Percentiles rank a stretch among this genome's conserved stretches.
Evolutionary conservation across 805 yeast genomes (phyloP).

Genomic region (Candida maltosa): DNA sequence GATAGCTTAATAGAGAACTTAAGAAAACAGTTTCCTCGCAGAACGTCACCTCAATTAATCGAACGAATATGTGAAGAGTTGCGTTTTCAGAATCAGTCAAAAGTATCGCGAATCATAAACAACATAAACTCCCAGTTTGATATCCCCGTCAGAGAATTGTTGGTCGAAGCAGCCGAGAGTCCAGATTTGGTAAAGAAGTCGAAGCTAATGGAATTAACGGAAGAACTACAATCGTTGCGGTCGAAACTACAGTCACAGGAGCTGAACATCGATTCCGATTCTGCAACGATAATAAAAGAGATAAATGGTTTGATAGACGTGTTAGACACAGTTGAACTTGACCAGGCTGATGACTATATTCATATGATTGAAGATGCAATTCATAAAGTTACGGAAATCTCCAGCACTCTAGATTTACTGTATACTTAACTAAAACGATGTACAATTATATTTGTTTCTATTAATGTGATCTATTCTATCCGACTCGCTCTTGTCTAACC

Average conservation of each 20-base stretch:
- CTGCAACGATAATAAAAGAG: not conserved
- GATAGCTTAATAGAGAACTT: conserved; percentile 18
- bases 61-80: conserved; percentile 6
- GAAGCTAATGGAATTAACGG: conserved; percentile 1
- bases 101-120: conserved; percentile 6
- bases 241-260: conserved; percentile 3
- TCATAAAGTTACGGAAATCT: conserved; percentile 3
- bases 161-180: conserved; percentile 1
- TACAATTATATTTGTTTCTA: not conserved
- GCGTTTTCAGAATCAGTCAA: conserved; percentile 5
- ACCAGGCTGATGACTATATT: conserved; percentile 1
- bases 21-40: conserved; percentile 6
- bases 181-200: conserved; percentile 5
- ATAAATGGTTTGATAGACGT: not conserved
- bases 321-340: conserved; percentile 1
- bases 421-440: not conserved
- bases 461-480: not conserved
- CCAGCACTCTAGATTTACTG: conserved; percentile 1
- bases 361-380: conserved; percentile 4
- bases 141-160: conserved; percentile 18
- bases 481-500: conserved; percentile 45
- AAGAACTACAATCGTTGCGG: conserved; percentile 3
- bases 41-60: conserved; percentile 3
- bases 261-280: conserved; percentile 2
- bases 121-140: conserved; percentile 17